Base-by-base conservation (phyloP, 78 protist genomes). In the Polysphondylium violaceum region DNA sequence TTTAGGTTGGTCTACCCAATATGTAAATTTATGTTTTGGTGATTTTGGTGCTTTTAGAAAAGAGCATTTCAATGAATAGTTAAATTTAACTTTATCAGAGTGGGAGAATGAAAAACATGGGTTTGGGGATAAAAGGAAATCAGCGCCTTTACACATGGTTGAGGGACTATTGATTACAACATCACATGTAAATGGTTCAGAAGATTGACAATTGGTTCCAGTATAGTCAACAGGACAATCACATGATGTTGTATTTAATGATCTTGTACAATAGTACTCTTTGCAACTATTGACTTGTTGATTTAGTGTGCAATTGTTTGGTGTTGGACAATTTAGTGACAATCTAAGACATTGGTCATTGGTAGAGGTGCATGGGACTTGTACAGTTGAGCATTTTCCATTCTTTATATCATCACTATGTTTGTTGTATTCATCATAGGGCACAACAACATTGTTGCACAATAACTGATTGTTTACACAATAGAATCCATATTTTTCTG, bases 1-100 rank as follows among this genome's bases (percentile, higher is more conserved):
- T 47, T 77, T 64, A 21, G 74, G 87, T 35, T n/a, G 33, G 50
- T 77, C 61, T 31, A 77, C 21, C 87, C 87, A 77, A 63, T 77
- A 77, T 23, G 21, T 41, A 50, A 77, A 77, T 1, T 47, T 64
- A 2, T 35, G 51, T 6, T 56, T 6, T n/a, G n/a, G n/a, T 25
- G 75, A n/a, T 33, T 47, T 5, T 44, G 73, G 75, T 19, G 31
- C 43, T 9, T 9, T 29, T 60, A 40, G 60, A 29, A 33, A 77
- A 77, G 33, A 35, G 64, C 87, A 77, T 27, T 61, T 36, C 40
- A 77, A 36, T 2, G 7, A 17, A 33, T 47, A 77, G 17, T 58
- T 50, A 77, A 77, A 77, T 17, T 21, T 29, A 27, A 59, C 55
- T 5, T 17, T 71, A 2, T 43, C 76, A n/a, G 17, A 29, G 25